These are phyloP conservation scores for Penicillium sp. DNA, from an alignment of 2,329 filamentous ascomycete species.

Conservation along the genomic window DNA sequence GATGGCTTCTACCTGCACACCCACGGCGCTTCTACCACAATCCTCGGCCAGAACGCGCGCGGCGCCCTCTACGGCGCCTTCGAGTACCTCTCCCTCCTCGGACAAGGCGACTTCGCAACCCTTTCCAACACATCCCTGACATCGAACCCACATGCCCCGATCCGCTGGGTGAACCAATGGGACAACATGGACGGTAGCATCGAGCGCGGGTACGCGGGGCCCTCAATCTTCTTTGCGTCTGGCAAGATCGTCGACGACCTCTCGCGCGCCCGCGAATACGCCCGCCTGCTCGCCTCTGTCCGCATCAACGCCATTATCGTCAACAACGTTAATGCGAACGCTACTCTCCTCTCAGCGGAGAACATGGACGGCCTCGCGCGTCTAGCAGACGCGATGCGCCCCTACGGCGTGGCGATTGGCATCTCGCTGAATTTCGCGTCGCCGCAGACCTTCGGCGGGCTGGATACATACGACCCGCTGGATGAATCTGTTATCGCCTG, in stretches of 20 bases:
- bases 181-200: slow-evolving; percentile 71
- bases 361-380: slow-evolving; percentile 67
- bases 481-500: slow-evolving; percentile 63
- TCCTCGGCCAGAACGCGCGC: slow-evolving; percentile 68
- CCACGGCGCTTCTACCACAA: slow-evolving; percentile 54
- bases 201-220: slow-evolving; percentile 71
- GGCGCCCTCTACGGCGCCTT: slow-evolving; percentile 73
- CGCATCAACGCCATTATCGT: slow-evolving; percentile 69
- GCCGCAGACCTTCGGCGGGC: slow-evolving; percentile 60
- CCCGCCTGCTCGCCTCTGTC: slow-evolving; percentile 68
- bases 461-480: slow-evolving; percentile 69
- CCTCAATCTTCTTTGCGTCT: slow-evolving; percentile 70
- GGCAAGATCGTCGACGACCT: slow-evolving; percentile 62
- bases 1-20: slow-evolving; percentile 65
- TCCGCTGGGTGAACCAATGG: slow-evolving; percentile 76
- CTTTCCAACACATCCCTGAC: slow-evolving; percentile 50
- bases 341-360: slow-evolving; percentile 57
- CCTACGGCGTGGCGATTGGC: slow-evolving; percentile 69
- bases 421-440: slow-evolving; percentile 72
- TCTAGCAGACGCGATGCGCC: slow-evolving; percentile 69
- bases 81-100: slow-evolving; percentile 68
- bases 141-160: slow-evolving; percentile 63
- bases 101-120: slow-evolving; percentile 57
- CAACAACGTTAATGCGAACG: slow-evolving; percentile 75
- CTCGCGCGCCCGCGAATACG: slow-evolving; percentile 65